Base-by-base conservation (phyloP, 192 early-diverging fungal species). In the Coemansia javaensis region DNA sequence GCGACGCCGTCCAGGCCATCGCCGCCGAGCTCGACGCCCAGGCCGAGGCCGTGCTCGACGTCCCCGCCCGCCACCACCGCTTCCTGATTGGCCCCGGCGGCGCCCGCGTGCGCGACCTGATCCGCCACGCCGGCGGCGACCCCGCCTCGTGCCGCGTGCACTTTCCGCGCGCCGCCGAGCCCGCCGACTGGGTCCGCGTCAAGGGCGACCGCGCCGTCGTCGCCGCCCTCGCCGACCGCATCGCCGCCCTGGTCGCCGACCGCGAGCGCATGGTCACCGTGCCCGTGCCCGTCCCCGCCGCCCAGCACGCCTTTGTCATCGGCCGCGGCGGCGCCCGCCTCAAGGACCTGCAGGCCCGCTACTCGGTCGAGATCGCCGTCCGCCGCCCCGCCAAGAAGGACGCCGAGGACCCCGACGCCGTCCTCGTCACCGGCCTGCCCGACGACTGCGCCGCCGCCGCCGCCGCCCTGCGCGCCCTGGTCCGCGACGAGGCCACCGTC, bases 281-380 rank as follows among this genome's bases (percentile, higher is more conserved):
- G 5, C 50, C 47, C 2, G 56, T 93, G n/a, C 31, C 48, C 32
- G 81, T 95, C 46, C 91, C 91, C 1, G 80, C 73, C 10, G 75
- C 80, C 11, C 77, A 91, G 37, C 90, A 94, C 56, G 79, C 84
- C 12, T 75, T 80, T 32, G 65, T 96, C 31, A 96, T 93, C 51
- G 93, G 93, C 11, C 81, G 84, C 28, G 79, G 77, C 36, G 91
- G 90, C 24, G 53, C 77, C 8, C 58, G 77, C 17, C 83, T 96
- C 47, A 81, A 81, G 53, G 75, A 81, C 30, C 70, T 94, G 44
- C 81, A 88, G 75, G 77, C 71, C 13, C 50, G 66, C 18, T 84
- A 83, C 59, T 70, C 73, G 12, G 84, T 88, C 31, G 77, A 79
- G 45, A 83, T 85, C 39, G 63, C 82, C 47, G 80, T 88, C 69